Percentiles rank a stretch among this genome's conserved stretches.
These are phyloP conservation scores for sweet orange (Citrus sinensis) DNA, from an alignment of 345 rosid species.

Conservation along the genomic window DNA sequence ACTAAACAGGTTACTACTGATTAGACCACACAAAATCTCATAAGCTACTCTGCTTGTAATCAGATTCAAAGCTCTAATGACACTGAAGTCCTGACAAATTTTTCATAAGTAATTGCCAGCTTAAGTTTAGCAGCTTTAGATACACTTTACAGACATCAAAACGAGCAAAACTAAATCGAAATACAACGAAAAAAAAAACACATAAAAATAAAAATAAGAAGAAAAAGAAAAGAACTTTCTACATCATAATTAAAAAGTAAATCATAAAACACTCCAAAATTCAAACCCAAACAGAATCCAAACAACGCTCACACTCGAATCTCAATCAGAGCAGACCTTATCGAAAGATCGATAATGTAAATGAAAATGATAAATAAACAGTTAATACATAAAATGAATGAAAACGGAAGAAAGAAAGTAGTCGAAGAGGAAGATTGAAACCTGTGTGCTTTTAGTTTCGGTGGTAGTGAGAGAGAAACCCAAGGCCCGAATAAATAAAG, in stretches of 20 bases:
- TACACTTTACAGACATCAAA: slow-evolving; percentile 4
- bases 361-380: neutral
- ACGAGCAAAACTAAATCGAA: neutral
- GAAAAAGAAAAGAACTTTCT: neutral
- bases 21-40: neutral
- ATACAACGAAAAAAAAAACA: neutral
- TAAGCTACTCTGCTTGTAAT: neutral
- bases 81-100: neutral
- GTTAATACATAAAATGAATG: neutral
- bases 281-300: slow-evolving; percentile 2
- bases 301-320: neutral
- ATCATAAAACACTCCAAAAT: slow-evolving; percentile 2
- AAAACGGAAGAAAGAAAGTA: neutral
- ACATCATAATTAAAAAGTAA: neutral
- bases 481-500: neutral
- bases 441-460: slow-evolving; percentile 1
- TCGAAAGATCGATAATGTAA: neutral
- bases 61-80: slow-evolving; percentile 7
- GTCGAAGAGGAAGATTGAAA: neutral
- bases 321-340: neutral
- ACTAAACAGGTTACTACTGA: neutral
- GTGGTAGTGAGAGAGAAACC: neutral
- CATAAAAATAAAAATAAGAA: neutral
- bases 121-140: neutral
- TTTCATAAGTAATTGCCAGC: neutral